Evolutionary conservation across 176 grass and related monocot genomes (phyloP).

Genomic region (Cenchrus purpureus): DNA sequence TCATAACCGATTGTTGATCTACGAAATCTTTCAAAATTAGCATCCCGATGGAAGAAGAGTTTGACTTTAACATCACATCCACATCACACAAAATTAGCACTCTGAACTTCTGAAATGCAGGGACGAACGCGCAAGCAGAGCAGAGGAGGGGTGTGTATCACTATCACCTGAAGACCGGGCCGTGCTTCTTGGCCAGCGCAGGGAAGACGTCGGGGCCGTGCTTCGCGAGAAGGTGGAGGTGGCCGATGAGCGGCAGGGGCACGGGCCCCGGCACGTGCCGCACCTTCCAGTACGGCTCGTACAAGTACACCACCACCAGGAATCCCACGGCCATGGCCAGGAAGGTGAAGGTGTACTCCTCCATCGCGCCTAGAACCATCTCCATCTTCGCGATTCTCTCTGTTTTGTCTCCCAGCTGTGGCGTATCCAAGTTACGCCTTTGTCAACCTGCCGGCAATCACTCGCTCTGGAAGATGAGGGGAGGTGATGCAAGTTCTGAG

Average conservation of each 20-base stretch:
- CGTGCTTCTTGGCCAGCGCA: conserved; percentile 44
- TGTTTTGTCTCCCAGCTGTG: neutral
- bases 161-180: conserved; percentile 38
- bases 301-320: conserved; percentile 44
- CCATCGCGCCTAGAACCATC: neutral
- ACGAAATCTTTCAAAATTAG: neutral
- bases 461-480: no score
- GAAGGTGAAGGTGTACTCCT: neutral
- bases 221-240: conserved; percentile 60
- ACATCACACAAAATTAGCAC: neutral
- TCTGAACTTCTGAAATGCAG: neutral
- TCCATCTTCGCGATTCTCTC: neutral
- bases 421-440: neutral
- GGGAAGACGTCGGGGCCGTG: conserved; percentile 54
- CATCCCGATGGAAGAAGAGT: neutral
- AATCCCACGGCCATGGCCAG: conserved; percentile 11
- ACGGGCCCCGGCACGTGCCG: conserved; percentile 51
- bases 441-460: no score
- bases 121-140: no score
- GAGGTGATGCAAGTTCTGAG: no score
- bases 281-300: conserved; percentile 52
- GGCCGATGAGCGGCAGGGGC: conserved; percentile 48
- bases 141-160: neutral
- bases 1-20: neutral
- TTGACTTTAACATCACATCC: neutral